Percentiles rank a stretch among this genome's conserved stretches.
Conservation (phyloP, 345 rosid species). For the Salix koriyanagi region DNA sequence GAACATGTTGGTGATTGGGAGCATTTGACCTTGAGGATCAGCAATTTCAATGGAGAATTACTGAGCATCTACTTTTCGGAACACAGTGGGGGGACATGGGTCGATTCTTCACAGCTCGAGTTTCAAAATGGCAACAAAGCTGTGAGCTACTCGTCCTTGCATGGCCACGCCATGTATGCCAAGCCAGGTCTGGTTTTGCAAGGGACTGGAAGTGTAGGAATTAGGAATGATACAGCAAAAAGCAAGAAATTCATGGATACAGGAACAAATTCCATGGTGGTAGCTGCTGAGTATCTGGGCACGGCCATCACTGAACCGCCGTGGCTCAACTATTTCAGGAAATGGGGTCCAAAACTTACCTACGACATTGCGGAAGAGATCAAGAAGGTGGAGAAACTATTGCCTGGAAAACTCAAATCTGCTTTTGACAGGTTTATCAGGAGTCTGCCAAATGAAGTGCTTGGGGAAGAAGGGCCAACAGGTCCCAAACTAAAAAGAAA, state of each 20-base stretch:
- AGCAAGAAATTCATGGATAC: constrained; percentile 48
- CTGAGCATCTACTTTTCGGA: constrained; percentile 50
- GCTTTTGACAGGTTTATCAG: constrained; percentile 41
- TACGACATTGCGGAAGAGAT: constrained; percentile 44
- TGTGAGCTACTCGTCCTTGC: constrained; percentile 56
- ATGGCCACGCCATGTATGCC: constrained; percentile 77
- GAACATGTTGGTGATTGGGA: constrained; percentile 94
- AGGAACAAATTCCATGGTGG: constrained; percentile 32
- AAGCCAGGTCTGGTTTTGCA: constrained; percentile 75
- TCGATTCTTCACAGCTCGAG: constrained; percentile 59
- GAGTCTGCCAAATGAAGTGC: constrained; percentile 52
- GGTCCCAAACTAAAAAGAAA: constrained; percentile 67
- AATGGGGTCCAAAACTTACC: constrained; percentile 76
- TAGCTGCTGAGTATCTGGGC: constrained; percentile 56
- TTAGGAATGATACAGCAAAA: constrained; percentile 73
- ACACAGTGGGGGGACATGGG: constrained; percentile 73
- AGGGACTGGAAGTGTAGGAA: constrained; percentile 53
- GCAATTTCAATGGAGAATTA: constrained; percentile 72
- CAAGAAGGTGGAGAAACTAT: constrained; percentile 32
- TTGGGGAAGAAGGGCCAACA: constrained; percentile 82
- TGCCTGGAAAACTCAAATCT: constrained; percentile 48
- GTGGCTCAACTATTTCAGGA: constrained; percentile 59
- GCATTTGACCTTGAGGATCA: constrained; percentile 66
- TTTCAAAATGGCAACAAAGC: constrained; percentile 50
- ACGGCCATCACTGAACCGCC: constrained; percentile 40